A percentile compares a stretch with the other conserved stretches of the same genome.
phyloP scores from a whole-genome alignment of 495 filamentous ascomycete genomes.

The Annulohypoxylon maeteangense region DNA sequence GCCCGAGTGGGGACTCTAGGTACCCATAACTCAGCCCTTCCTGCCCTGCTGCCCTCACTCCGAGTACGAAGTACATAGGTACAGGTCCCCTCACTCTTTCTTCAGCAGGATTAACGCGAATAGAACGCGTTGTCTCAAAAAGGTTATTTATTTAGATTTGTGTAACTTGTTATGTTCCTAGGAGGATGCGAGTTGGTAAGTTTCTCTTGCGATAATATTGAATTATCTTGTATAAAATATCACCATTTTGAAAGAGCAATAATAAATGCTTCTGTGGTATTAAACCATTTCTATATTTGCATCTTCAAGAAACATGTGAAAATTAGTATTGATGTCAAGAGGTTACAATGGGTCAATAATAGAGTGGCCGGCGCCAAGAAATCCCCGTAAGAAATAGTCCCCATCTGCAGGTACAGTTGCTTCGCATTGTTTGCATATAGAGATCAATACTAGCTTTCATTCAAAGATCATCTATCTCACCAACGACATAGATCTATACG shows the following conservation, averaged over 20 bases:
- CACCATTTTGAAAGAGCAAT: neutral
- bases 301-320: slow-evolving; percentile 25
- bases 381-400: slow-evolving; percentile 19
- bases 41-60: neutral
- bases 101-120: slow-evolving; percentile 21
- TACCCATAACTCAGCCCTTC: neutral
- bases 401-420: slow-evolving; percentile 33
- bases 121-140: slow-evolving; percentile 28
- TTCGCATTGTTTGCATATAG: neutral
- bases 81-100: slow-evolving; percentile 9
- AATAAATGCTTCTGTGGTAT: neutral
- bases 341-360: slow-evolving; percentile 22
- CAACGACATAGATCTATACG: neutral
- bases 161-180: neutral
- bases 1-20: neutral
- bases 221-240: neutral
- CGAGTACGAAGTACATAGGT: neutral
- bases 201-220: neutral
- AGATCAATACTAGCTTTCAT: slow-evolving; percentile 7
- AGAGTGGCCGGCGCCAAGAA: slow-evolving; percentile 19
- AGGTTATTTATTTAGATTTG: slow-evolving; percentile 25
- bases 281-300: neutral
- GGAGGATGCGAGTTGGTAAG: neutral
- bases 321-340: slow-evolving; percentile 14
- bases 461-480: neutral